phyloP scores from a whole-genome alignment of 495 filamentous ascomycete species.

The Polyplosphaeria fusca region DNA sequence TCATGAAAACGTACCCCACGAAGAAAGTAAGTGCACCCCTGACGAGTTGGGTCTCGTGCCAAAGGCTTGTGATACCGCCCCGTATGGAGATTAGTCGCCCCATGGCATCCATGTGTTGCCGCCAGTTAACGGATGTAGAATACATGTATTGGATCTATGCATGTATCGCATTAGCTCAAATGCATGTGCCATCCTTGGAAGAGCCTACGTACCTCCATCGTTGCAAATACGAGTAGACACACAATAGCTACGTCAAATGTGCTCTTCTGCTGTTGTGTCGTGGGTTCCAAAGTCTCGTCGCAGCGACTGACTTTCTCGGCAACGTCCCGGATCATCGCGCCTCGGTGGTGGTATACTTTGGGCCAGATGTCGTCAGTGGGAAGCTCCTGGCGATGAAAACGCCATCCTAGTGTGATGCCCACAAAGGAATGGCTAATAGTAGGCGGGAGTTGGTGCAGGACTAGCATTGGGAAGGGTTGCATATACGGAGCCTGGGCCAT shows the following conservation, averaged over 20 bases:
- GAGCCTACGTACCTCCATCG: no score
- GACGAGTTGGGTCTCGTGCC: not conserved
- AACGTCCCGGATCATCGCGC: constrained; percentile 6
- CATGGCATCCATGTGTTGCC: not conserved
- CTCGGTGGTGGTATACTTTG: constrained; percentile 12
- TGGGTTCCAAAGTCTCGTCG: no score
- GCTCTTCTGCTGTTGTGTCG: not conserved
- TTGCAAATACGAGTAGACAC: not conserved
- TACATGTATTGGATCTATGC: no score
- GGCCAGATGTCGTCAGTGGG: not conserved
- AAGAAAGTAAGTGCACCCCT: not conserved
- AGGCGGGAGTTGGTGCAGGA: constrained; percentile 6
- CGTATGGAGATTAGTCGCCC: not conserved
- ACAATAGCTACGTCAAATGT: not conserved
- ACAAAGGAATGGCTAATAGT: constrained; percentile 1
- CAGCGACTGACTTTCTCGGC: not conserved
- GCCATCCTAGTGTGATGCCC: constrained; percentile 1
- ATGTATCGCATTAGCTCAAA: no score
- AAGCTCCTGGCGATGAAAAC: not conserved
- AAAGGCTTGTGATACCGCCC: not conserved
- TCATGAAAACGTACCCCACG: not conserved
- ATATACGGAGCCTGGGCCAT: constrained; percentile 14
- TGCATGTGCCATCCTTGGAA: no score
- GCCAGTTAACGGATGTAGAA: not conserved
- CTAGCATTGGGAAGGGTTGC: not conserved